Base-by-base conservation (phyloP, 129 eudicot genomes). In the Helichrysum umbraculigerum region DNA sequence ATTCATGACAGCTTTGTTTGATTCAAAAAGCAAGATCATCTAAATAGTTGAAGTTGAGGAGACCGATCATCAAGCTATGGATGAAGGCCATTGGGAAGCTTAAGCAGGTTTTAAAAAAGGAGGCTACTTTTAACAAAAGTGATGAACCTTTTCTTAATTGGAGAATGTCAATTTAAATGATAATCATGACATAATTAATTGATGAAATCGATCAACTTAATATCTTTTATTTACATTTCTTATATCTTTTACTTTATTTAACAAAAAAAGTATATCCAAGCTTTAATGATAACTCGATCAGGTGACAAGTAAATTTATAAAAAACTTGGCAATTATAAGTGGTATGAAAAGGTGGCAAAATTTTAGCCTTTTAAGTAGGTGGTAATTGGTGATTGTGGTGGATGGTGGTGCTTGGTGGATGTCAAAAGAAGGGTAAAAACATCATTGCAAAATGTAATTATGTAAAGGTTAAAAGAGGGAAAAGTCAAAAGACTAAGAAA, bases 331-430 rank as follows among this genome's bases (percentile, higher is more conserved):
- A 74, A 17, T 3, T 65, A 11, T 65, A 11, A 51, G 64, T 30
- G 72, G 41, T 4, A 51, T 11, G 32, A 62, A 75, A 64, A 72
- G 71, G 59, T 57, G 19, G 14, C 37, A 21, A 44, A 25, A 35
- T 47, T 47, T 5, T 1, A 47, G 47, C 2, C 47, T 41, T 41
- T 47, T 37, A 5, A 1, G 70, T 37, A n/a, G 17, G 28, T 7
- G 7, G 32, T 25, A 25, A 25, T 25, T 25, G 28, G 16, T 19
- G 70, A 25, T 25, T 25, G 28, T 25, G 32, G 19, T 76, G 80
- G 62, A 32, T 71, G 82, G 77, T 41, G 15, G 77, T 76, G 75
- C 35, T 66, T 56, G 81, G 51, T 39, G 34, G 57, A 21, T 44
- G 71, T 64, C 11, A 20, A 61, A 61, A 8, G 32, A 70, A 34